Base-by-base conservation (phyloP, 164 flowering plant species). In the Magnolia sinica region DNA sequence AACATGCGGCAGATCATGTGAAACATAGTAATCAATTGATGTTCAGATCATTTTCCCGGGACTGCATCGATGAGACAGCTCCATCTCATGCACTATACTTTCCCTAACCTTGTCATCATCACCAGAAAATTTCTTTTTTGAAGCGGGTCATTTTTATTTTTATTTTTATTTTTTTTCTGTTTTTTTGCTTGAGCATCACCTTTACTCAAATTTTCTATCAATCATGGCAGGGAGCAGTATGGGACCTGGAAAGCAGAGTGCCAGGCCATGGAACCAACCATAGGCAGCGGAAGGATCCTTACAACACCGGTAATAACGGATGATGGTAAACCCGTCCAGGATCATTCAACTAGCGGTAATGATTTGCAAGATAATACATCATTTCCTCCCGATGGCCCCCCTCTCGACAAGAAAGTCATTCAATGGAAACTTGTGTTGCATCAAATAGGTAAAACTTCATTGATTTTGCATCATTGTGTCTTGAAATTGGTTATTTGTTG, bases 211-310 rank as follows among this genome's bases (percentile, higher is more conserved):
- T 29, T 5, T 19, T 64, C 13, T 64, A 75, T 67, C 52, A 29
- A 29, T 75, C 73, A 66, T 81, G 52, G 68, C 71, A 95, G 98
- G 88, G 87, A 89, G 75, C 88, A 89, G 76, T 93, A 93, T 84
- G 85, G 75, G 10, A 64, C 67, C 58, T 88, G 86, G 97, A 95
- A 92, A 83, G 83, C 86, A 64, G 89, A 87, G 76, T 93, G 98
- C 82, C 86, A 86, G 77, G 82, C 83, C 73, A 85, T 95, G 90
- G 94, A 87, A 74, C 91, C 94, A 19, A 68, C 82, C 8, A 76
- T 95, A 81, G 98, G 98, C 52, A 90, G 88, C 81, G 97, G 97
- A 74, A 91, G 81, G 79, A 77, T 88, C 78, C 77, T 92, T 70
- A 92, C 88, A 29, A 68, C 84, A 50, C 88, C 97, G 37, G 78